phyloP scores from a whole-genome alignment of 2,329 filamentous ascomycete species.

The Knufia fluminis region DNA sequence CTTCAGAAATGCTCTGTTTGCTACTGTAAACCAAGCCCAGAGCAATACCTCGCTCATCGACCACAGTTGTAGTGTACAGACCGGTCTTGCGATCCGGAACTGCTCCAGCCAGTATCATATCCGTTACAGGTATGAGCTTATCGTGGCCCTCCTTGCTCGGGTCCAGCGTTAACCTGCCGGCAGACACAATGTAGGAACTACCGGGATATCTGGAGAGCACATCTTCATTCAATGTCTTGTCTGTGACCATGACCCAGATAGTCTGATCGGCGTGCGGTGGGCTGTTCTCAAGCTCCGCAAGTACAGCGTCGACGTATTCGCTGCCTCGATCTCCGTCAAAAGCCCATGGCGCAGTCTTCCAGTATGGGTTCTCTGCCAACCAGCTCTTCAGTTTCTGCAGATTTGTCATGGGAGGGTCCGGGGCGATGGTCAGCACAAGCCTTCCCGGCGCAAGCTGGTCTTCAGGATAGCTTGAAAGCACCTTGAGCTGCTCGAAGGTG shows the following conservation, averaged over 20 bases:
- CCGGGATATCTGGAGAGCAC: constrained; percentile 26
- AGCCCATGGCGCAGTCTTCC: constrained; percentile 23
- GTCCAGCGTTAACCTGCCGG: constrained; percentile 59
- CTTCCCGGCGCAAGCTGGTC: constrained; percentile 46
- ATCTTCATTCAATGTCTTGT: constrained; percentile 16
- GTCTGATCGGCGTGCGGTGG: constrained; percentile 28
- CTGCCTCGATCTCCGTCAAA: constrained; percentile 25
- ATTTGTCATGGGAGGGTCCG: constrained; percentile 28
- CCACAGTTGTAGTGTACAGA: constrained; percentile 81
- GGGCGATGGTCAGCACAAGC: constrained; percentile 46
- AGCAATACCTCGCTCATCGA: constrained; percentile 74
- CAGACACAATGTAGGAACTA: constrained; percentile 53
- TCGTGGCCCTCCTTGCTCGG: constrained; percentile 47
- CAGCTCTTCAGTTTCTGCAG: constrained; percentile 33
- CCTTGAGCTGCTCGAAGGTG: constrained; percentile 55
- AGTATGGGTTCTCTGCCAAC: constrained; percentile 27
- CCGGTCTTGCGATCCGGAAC: constrained; percentile 74
- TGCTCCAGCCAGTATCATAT: constrained; percentile 65
- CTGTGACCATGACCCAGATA: constrained; percentile 29
- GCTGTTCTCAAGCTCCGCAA: constrained; percentile 29
- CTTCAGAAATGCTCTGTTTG: constrained; percentile 78
- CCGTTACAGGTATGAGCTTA: constrained; percentile 55
- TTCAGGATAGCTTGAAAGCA: constrained; percentile 37
- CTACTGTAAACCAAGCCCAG: constrained; percentile 92
- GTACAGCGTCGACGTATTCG: constrained; percentile 35